These are phyloP conservation scores for Globisporangium middletonii DNA, from an alignment of 352 stramenopile species.

Conservation along the genomic window DNA sequence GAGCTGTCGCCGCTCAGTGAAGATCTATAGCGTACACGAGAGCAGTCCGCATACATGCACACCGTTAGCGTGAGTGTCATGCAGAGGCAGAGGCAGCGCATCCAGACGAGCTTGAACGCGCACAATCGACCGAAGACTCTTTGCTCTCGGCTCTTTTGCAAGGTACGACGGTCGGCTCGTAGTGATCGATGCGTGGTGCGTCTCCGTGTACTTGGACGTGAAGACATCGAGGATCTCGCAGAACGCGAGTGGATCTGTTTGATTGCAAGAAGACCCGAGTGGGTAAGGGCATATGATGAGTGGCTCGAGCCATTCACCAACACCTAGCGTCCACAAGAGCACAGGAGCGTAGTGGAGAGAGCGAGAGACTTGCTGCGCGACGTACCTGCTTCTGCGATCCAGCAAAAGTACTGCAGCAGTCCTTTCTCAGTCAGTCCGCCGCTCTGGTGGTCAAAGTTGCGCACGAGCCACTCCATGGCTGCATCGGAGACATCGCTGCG, in stretches of 20 bases:
- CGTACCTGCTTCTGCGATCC: conserved; percentile 56
- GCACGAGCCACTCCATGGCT: conserved; percentile 40
- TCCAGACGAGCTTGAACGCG: not conserved
- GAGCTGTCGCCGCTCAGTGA: conserved; percentile 8
- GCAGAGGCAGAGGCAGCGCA: not conserved
- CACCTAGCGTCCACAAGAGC: not conserved
- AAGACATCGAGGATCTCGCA: conserved; percentile 51
- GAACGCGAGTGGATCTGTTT: conserved; percentile 47
- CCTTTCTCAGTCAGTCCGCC: conserved; percentile 42
- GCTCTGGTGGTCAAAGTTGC: conserved; percentile 44
- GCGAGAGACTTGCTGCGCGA: not conserved
- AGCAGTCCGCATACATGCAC: not conserved
- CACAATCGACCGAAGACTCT: conserved; percentile 15
- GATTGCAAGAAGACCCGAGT: not conserved
- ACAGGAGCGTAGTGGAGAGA: not conserved
- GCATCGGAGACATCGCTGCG: conserved; percentile 18
- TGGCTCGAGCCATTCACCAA: too few relatives aligned
- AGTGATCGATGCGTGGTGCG: conserved; percentile 38
- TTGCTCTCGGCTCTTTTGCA: conserved; percentile 10
- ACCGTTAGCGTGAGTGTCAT: not conserved
- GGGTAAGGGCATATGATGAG: not conserved
- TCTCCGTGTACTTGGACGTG: conserved; percentile 56
- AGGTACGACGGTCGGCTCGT: conserved; percentile 12
- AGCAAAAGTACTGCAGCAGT: conserved; percentile 63
- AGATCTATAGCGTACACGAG: conserved; percentile 1